Percentiles rank a stretch among this genome's conserved stretches.
phyloP scores from a whole-genome alignment of 169 alveolate species.

The Babesia divergens region DNA sequence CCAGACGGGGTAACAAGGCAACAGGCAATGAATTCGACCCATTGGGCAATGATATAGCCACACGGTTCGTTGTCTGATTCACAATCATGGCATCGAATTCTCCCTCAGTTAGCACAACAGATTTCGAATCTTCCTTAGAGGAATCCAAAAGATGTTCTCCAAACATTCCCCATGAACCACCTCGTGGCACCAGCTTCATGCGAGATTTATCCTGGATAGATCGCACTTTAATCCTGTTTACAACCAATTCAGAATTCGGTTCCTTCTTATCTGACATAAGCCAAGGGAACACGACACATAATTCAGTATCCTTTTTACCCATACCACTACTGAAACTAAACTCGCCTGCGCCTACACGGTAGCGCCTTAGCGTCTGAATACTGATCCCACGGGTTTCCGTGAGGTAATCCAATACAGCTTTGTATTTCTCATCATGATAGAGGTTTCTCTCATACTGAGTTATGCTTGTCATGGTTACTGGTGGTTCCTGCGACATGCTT shows the following conservation, averaged over 20 bases:
- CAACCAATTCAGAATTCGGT: conserved; percentile 18
- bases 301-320: conserved; percentile 61
- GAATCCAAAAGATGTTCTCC: conserved; percentile 83
- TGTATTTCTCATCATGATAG: conserved; percentile 61
- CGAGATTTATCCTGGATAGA: conserved; percentile 80
- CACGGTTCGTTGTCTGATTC: conserved; percentile 85
- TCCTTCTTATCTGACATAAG: conserved; percentile 4
- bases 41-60: conserved; percentile 91
- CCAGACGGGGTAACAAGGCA: conserved; percentile 86
- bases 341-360: conserved; percentile 82
- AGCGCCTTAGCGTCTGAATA: conserved; percentile 74
- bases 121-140: conserved; percentile 43
- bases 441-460: conserved; percentile 68
- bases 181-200: conserved; percentile 85
- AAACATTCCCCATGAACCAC: conserved; percentile 88
- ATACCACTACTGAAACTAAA: conserved; percentile 28
- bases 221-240: conserved; percentile 68
- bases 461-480: conserved; percentile 55
- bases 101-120: conserved; percentile 92
- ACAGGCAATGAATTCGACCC: conserved; percentile 91
- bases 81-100: conserved; percentile 96
- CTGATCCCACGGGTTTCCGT: conserved; percentile 77
- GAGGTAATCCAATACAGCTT: conserved; percentile 76
- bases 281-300: conserved; percentile 68
- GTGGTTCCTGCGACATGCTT: conserved; percentile 16